Percentiles rank a stretch among this genome's conserved stretches.
These are phyloP conservation scores for Lodderomyces parapsilosis DNA, from an alignment of 1,139 yeast genomes.

Conservation along the genomic window DNA sequence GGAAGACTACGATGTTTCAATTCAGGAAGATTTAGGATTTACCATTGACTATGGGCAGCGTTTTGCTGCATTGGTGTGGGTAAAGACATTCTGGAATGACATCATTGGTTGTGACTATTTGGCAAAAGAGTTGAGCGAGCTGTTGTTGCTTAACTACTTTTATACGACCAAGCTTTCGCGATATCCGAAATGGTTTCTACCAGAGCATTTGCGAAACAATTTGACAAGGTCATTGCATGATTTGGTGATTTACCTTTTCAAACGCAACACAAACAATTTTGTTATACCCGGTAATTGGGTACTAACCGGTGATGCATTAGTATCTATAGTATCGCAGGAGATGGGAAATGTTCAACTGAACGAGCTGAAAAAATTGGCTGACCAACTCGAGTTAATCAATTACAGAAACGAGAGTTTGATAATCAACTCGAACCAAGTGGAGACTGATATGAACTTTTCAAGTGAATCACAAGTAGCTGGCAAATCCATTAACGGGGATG, in stretches of 20 bases:
- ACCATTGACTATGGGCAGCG: conserved; percentile 39
- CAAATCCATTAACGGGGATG: background rate
- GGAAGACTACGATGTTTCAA: conserved; percentile 10
- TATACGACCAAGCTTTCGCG: conserved; percentile 24
- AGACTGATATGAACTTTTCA: too few species aligned
- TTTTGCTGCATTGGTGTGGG: conserved; percentile 49
- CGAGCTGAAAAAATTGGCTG: conserved; percentile 38
- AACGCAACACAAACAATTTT: conserved; percentile 63
- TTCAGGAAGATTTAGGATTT: conserved; percentile 6
- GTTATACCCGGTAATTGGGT: conserved; percentile 80
- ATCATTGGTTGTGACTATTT: conserved; percentile 52
- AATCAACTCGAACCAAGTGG: too few species aligned
- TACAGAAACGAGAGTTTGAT: conserved; percentile 73
- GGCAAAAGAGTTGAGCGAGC: conserved; percentile 60
- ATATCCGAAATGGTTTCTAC: conserved; percentile 7
- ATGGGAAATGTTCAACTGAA: conserved; percentile 30
- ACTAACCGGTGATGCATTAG: conserved; percentile 45
- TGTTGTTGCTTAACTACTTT: conserved; percentile 42
- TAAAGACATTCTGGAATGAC: conserved; percentile 73
- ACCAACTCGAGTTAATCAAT: conserved; percentile 59
- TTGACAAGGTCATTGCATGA: conserved; percentile 27
- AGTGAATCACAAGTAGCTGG: conserved; percentile 5
- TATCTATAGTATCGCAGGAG: conserved; percentile 40
- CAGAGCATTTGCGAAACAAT: conserved; percentile 20
- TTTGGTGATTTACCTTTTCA: conserved; percentile 51